Base-by-base conservation (phyloP, 768 basidiomycete species). In the Lanmaoa pseudosensibilis region DNA sequence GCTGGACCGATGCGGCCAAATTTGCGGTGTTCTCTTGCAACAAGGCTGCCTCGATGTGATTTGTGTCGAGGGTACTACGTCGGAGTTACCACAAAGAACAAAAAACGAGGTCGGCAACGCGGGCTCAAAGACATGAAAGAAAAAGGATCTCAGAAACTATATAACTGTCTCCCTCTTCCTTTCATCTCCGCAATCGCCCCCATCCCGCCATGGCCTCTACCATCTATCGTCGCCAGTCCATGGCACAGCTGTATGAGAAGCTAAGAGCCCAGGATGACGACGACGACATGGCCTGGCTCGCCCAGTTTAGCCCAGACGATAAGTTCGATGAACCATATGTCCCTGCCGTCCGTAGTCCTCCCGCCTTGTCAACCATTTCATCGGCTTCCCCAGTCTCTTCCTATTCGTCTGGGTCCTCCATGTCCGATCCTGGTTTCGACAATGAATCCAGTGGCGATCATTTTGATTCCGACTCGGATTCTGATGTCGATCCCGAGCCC, bases 21-120 rank as follows among this genome's bases (percentile, higher is more conserved):
- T 64, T 54, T 37, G 65, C 51, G 18, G 54, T 21, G 52, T 60
- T 59, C 53, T 52, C 34, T 15, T 63, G 71, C 69, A 66, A 69
- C 66, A 65, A 69, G 71, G 71, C 70, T 34, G 69, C 71, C 71
- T 72, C 71, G 67, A 72, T 73, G 71, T 72, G 71, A 72, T 55
- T 57, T 46, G 15, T 61, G 53, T 67, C 72, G 63, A 73, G 70
- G 70, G 70, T 63, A 64, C 57, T 60, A 50, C 63, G 72, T 72
- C 70, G 70, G 70, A 72, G 72, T 72, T 72, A 71, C 60, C 65
- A 72, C 65, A 73, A 72, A 72, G 65, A 72, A 73, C 67, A 71
- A 73, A 73, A 67, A 72, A 73, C 72, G 73, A 70, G 70, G 69
- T 73, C 72, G 72, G 71, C 72, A 73, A 70, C 70, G 69, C 58